Conservation (phyloP, 345 rosid genomes). For the Kandelia obovata region DNA sequence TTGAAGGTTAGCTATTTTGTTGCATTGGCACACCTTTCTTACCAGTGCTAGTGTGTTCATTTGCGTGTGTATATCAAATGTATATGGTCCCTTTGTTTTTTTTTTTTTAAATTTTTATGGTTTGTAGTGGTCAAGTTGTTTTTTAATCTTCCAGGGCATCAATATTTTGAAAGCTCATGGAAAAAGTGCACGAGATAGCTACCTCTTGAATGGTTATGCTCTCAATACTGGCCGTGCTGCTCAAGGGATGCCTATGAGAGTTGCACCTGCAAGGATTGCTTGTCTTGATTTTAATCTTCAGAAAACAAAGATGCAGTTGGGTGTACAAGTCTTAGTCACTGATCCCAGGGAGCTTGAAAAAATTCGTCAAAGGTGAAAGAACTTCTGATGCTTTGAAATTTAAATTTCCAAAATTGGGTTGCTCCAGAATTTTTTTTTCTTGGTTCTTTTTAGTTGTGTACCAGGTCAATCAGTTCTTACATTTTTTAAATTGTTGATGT, state of each 20-base stretch:
- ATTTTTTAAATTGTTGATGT: too few relatives aligned
- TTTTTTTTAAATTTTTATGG: neutral
- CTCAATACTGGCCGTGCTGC: constrained; percentile 94
- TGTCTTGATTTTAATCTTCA: constrained; percentile 97
- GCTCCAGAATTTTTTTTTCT: neutral
- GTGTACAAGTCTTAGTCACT: constrained; percentile 83
- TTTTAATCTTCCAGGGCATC: constrained; percentile 51
- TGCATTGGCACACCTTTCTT: too few relatives aligned
- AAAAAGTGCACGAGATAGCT: constrained; percentile 88
- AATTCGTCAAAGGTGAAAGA: constrained; percentile 74
- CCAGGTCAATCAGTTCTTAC: too few relatives aligned
- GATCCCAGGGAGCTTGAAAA: constrained; percentile 99
- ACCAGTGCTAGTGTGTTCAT: too few relatives aligned
- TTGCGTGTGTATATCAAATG: too few relatives aligned
- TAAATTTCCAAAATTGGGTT: neutral
- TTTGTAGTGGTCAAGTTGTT: neutral
- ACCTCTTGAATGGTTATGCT: constrained; percentile 87
- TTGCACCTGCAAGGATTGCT: constrained; percentile 85
- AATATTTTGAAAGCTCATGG: constrained; percentile 96
- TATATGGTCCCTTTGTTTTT: too few relatives aligned
- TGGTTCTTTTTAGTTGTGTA: neutral
- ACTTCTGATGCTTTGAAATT: constrained; percentile 1
- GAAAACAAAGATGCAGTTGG: constrained; percentile 95
- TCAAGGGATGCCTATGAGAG: constrained; percentile 94
- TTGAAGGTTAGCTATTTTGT: too few relatives aligned